Base-by-base conservation (phyloP, 495 filamentous ascomycete genomes). In the Neurospora sp. region DNA sequence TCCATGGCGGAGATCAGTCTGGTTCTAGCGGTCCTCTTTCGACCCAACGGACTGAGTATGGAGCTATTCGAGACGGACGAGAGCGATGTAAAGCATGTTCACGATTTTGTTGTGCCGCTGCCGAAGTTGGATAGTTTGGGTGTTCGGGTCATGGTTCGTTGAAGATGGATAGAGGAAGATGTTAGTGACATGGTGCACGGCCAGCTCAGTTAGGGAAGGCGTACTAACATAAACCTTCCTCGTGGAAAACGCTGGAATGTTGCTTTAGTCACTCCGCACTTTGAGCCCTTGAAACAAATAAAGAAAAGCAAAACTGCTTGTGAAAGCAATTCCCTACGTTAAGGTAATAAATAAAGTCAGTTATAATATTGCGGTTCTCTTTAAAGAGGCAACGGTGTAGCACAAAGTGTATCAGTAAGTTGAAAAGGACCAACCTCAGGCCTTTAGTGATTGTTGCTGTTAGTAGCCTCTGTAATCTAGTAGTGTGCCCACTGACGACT, bases 1-100 rank as follows among this genome's bases (percentile, higher is more conserved):
- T 81, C 81, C 4, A 71, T 78, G 37, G 77, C 79, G 1, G 83
- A 84, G 73, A 69, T 85, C 17, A 79, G 76, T 61, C 61, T 81
- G 38, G 75, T 78, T 6, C 39, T 84, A 20, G 83, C 81, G 10
- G 75, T 68, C 17, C 59, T 84, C 17, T 83, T 79, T 69, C 72
- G 69, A 3, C 74, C 77, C 20, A 40, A 75, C 17, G 72, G 75
- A 10, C 76, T 76, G 40, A 45, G 73, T 6, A 73, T 82, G 20
- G 74, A 77, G 61, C 72, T 82, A 0, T 79, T 82, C 68, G 74
- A 81, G 71, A 81, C 78, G 38, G 76, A 78, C 69, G 74, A 74
- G 27, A 70, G 70, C 10, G 82, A 84, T 69, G 77, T 83, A 8
- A 75, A 80, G 40, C 76, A 79, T 69, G 74, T 40, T 17, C 74